Conservation (phyloP, 441 rosid genomes). For the Populus hybrid region DNA sequence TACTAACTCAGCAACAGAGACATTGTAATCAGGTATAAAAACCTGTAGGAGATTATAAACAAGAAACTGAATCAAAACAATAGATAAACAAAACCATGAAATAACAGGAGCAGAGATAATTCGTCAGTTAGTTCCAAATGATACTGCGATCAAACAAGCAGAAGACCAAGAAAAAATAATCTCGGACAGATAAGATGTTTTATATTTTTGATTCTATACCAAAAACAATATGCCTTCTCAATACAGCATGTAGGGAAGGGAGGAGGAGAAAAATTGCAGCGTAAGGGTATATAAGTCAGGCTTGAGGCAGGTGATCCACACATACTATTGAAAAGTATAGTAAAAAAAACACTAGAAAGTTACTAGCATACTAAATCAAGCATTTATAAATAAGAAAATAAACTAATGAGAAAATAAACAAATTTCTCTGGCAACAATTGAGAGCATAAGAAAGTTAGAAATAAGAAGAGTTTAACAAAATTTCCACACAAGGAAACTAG, state of each 20-base stretch:
- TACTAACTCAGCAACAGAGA: slow-evolving; percentile 33
- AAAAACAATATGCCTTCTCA: neutral
- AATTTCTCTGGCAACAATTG: too few species aligned
- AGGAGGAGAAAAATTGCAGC: neutral
- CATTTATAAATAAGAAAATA: too few species aligned
- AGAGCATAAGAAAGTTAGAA: too few species aligned
- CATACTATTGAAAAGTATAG: neutral
- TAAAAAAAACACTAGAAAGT: too few species aligned
- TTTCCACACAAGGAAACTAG: neutral
- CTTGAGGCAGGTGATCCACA: neutral
- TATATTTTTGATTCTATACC: neutral
- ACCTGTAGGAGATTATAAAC: slow-evolving; percentile 18
- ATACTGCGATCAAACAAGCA: too few species aligned
- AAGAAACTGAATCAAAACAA: neutral
- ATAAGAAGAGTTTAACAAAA: too few species aligned
- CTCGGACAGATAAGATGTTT: neutral
- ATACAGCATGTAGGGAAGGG: neutral
- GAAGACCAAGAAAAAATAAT: too few species aligned
- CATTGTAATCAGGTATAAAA: slow-evolving; percentile 34
- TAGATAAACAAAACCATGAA: neutral
- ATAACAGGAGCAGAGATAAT: neutral
- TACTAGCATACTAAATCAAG: too few species aligned
- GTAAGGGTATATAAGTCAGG: neutral
- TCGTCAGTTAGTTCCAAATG: neutral
- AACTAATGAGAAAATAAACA: too few species aligned